Conservation (phyloP, 75 land plant species). For the Cryptomeria japonica region DNA sequence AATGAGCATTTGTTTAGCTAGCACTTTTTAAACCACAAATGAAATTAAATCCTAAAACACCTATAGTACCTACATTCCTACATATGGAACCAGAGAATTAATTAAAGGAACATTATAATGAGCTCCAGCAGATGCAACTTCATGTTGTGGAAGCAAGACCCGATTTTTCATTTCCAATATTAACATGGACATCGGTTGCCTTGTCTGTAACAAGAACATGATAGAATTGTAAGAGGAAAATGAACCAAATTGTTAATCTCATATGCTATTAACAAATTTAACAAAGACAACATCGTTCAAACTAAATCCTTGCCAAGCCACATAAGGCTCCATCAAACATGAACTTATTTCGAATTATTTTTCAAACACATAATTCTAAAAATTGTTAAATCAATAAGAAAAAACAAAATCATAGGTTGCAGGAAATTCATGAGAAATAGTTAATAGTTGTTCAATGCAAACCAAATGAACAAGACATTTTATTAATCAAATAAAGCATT, state of each 20-base stretch:
- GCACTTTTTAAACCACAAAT: not conserved
- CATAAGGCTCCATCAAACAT: not conserved
- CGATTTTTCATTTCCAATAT: conserved; percentile 79
- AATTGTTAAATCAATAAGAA: not conserved
- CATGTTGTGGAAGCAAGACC: conserved; percentile 61
- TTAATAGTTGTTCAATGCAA: too few species aligned
- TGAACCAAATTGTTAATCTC: not conserved
- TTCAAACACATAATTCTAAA: not conserved
- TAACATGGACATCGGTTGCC: conserved; percentile 59
- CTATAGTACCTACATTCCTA: conserved; percentile 89
- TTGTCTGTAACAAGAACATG: conserved; percentile 50
- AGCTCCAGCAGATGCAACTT: conserved; percentile 68
- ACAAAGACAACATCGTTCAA: not conserved
- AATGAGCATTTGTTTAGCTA: conserved; percentile 2
- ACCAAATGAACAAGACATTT: too few species aligned
- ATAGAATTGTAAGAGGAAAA: not conserved
- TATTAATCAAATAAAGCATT: too few species aligned
- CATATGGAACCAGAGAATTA: conserved; percentile 96
- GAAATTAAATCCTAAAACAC: not conserved
- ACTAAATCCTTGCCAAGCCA: not conserved
- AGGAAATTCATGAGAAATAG: not conserved
- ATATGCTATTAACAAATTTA: not conserved
- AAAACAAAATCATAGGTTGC: not conserved
- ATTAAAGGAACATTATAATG: conserved; percentile 95
- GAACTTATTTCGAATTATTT: not conserved